Evolutionary conservation across 257 asterid genomes (phyloP), one percentile per base, ranked within the genome.

Genomic region (Salvia splendens): DNA sequence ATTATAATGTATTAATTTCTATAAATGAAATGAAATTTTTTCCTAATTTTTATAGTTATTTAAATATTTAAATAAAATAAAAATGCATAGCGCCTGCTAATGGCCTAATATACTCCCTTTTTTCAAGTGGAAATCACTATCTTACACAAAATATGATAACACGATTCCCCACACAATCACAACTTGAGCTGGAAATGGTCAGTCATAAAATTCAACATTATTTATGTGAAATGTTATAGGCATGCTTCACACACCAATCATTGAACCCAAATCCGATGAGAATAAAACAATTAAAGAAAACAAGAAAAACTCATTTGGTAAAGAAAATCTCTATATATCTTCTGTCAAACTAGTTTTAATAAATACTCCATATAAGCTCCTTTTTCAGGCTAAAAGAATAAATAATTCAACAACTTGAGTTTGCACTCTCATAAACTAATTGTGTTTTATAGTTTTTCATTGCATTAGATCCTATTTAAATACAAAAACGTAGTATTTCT

Each of bases 301-400:
- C 40, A 65, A 72, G 48, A 67, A 72, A 65, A 65, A 65, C 0
- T 20, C 33, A 56, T 57, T 45, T 24, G 16, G 35, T 49, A 66
- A 73, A 40, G 50, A 15, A 64, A 62, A 62, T n/a, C 45, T 53
- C n/a, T 33, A 51, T 30, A 15, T 59, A 42, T 30, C 46, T 45
- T 51, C 28, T 50, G 65, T 30, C 41, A 59, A 30, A 12, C 38
- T 59, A 24, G 30, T 24, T 24, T 24, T 24, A 24, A 24, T 24
- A 24, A 24, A 24, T 24, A 24, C 24, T 24, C 30, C 30, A 68
- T 60, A 11, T 12, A 45, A 11, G n/a, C 28, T 16, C 17, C 15
- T 10, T 24, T 72, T 65, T 56, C 4, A 6, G 32, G 6, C 1
- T 8, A 28, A 47, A 45, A 12, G 1, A 12, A 46, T 16, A 55